Conservation (phyloP, 805 yeast genomes). For the Nakazawaea anatomiae region DNA sequence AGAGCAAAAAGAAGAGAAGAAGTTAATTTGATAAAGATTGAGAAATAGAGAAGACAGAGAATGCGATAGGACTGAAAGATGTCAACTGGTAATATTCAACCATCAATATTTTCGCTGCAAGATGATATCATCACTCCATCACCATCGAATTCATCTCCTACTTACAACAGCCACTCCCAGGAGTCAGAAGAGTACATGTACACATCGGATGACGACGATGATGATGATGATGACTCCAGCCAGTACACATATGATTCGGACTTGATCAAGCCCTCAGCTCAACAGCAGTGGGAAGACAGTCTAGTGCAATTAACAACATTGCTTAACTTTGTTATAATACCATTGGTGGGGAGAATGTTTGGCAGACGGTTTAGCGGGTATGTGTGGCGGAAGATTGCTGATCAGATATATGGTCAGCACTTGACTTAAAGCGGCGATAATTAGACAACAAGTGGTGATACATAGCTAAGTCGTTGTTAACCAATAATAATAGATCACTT, state of each 20-base stretch:
- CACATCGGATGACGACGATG: neutral
- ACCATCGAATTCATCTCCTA: conserved; percentile 2
- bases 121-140: neutral
- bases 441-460: neutral
- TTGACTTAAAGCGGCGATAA: neutral
- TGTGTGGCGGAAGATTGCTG: conserved; percentile 25
- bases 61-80: neutral
- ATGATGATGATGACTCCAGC: conserved; percentile 15
- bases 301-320: conserved; percentile 53
- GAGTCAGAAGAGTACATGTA: conserved; percentile 5
- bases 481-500: too few species aligned
- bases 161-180: conserved; percentile 2
- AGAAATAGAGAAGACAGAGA: neutral
- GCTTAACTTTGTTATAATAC: conserved; percentile 54
- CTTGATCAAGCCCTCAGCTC: conserved; percentile 34
- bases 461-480: too few species aligned
- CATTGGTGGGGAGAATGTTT: conserved; percentile 58
- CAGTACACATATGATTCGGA: conserved; percentile 27
- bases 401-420: conserved; percentile 8
- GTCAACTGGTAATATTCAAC: neutral
- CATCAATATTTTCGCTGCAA: neutral
- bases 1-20: neutral
- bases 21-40: neutral
- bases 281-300: conserved; percentile 72
- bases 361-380: conserved; percentile 54